Base-by-base conservation (phyloP, 1,139 yeast genomes). In the Scheffersomyces quercinus region DNA sequence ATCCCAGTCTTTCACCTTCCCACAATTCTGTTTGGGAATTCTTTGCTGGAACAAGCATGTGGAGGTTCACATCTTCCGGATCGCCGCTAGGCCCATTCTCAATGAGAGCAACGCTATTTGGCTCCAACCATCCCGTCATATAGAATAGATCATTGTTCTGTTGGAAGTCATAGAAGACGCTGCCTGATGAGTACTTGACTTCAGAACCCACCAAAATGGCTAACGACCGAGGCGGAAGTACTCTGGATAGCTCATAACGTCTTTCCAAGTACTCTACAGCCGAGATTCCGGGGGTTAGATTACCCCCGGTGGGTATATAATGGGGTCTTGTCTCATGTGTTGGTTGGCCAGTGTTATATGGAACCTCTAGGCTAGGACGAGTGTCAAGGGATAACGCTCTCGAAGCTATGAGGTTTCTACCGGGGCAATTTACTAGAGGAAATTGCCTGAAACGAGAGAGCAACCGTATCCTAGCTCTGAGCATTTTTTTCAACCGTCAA, bases 1-100 rank as follows among this genome's bases (percentile, higher is more conserved):
- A 74, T 1, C 99, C 99, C 33, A 95, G 85, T 54, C 96, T 77
- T 35, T 81, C 83, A 8, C 99, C 99, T 56, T 91, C 97, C 99
- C 99, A 93, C 50, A 85, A 80, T 63, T 93, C 99, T 28, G 79
- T 81, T 39, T 71, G 71, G 5, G 81, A 77, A 59, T 91, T 85
- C 56, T 84, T 84, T n/a, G 88, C 89, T 2, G 93, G 97, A 5
- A 91, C 96, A 43, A 90, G 69, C 85, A 95, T 79, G 56, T 87
- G 95, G 45, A 87, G 77, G 1, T 75, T 61, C 14, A 82, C 68
- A 52, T 82, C 82, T 6, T 80, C 83, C 13, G 77, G 73, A 36
- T 67, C 62, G 4, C 8, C 3, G 9, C 8, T 6, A 6, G 26
- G 8, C 1, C 73, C 75, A 9, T 65, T 61, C 58, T 88, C 95